Evolutionary conservation across 78 protist species (phyloP), one percentile per base, ranked within the genome.

Genomic region (Tieghemostelium lacteum): DNA sequence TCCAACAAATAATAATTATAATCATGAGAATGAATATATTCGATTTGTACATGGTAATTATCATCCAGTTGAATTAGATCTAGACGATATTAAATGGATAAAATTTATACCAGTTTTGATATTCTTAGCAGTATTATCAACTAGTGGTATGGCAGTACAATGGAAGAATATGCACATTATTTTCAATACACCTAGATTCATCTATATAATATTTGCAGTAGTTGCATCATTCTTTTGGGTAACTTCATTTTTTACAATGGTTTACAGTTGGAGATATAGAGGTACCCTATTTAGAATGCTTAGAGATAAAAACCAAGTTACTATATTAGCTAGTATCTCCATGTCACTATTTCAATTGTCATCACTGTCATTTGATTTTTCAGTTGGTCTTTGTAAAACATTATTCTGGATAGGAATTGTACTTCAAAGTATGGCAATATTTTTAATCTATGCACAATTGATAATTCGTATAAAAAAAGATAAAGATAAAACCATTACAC

Each of bases 321-420:
- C 91, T 0, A 40, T 66, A 0, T 66, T 26, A 4, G 36, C 37
- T 12, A 40, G 42, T 7, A 50, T 69, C 7, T n/a, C 78, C 2
- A 67, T 83, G 77, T 83, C 78, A 0, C 45, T 83, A 20, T 62
- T 83, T 12, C 91, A 83, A 58, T 24, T 83, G 1, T 17, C 80
- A 0, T 73, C 45, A 12, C 5, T 83, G 1, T 0, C 70, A 20
- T 40, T n/a, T 40, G 62, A 60, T 3, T 29, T 66, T 0, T 16
- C 71, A 14, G 19, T 5, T 20, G 22, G 37, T 0, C 29, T 83
- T 2, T 36, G 67, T 17, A 54, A 54, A 0, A 62, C 33, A 0
- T 17, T 83, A 29, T 69, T 60, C 42, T 83, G 91, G 91, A 58
- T 60, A 0, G 42, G 63, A 4, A 52, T 60, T 45, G 76, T n/a